Evolutionary conservation across 352 stramenopile species (phyloP), one percentile per base, ranked within the genome.

Genomic region (Pythium scleroteichum): DNA sequence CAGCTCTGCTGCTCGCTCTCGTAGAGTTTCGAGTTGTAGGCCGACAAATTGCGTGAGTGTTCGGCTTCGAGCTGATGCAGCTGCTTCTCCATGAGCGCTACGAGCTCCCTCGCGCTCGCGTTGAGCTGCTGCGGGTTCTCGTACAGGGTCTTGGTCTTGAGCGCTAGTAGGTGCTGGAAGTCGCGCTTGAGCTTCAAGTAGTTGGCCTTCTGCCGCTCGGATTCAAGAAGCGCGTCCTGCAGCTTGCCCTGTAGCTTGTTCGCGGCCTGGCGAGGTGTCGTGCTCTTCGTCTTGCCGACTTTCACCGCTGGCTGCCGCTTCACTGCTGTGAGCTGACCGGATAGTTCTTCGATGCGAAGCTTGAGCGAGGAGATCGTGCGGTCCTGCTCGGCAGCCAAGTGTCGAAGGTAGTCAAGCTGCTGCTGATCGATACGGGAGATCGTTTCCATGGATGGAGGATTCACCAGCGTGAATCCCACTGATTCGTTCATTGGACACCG

Each of bases 11-110:
- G 73, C 66, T 85, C 76, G 33, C 66, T 70, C 10, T 68, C 73
- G 62, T 85, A 85, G 12, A 85, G 62, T 49, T 85, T 66, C 19
- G 52, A 62, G 47, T 85, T 78, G 64, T 80, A 79, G 17, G 80
- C 52, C 33, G 73, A 69, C 4, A 78, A 45, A 16, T 76, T 62
- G 22, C 67, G 41, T 41, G 63, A 56, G 38, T 79, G 73, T 29
- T 85, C 76, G n/a, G 44, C 26, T 24, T 79, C 68, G 23, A 85
- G 60, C 38, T 78, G 66, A n/a, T 55, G 19, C 45, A 82, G 59
- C 22, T 79, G 68, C 41, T 64, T 66, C 50, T 82, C 71, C 69
- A 82, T 75, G 17, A 85, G 64, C 40, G 66, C 47, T 9, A 85
- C 23, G 2, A 82, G 61, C 33, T 76, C 66, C 5, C 63, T 57